Conservation (phyloP, 1,139 yeast genomes). For the Debaryomyces sp. region DNA sequence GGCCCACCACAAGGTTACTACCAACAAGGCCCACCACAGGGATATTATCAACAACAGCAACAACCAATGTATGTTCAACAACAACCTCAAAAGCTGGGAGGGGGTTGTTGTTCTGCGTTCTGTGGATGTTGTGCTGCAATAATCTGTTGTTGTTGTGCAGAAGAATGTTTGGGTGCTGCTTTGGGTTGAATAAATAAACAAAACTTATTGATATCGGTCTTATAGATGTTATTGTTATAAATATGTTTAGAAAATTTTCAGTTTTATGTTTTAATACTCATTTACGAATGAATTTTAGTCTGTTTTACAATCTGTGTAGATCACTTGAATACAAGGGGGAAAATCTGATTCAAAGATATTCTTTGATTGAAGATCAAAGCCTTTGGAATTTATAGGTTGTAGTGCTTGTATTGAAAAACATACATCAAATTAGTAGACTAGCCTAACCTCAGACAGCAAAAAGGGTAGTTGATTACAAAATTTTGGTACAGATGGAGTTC, state of each 20-base stretch:
- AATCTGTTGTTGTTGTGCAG: slow-evolving; percentile 50
- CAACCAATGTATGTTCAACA: slow-evolving; percentile 48
- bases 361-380: too few relatives aligned
- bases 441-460: too few relatives aligned
- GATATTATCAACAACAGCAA: slow-evolving; percentile 37
- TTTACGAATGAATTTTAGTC: not conserved
- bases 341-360: too few relatives aligned
- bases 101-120: slow-evolving; percentile 42
- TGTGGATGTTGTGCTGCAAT: slow-evolving; percentile 49
- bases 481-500: not conserved
- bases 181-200: not conserved
- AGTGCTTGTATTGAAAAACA: too few relatives aligned
- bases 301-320: not conserved
- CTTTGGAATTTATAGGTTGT: too few relatives aligned
- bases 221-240: not conserved
- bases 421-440: too few relatives aligned
- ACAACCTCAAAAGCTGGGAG: slow-evolving; percentile 31
- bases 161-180: slow-evolving; percentile 29
- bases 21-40: slow-evolving; percentile 27
- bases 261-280: not conserved
- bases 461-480: not conserved
- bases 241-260: not conserved
- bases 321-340: not conserved
- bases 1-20: slow-evolving; percentile 28
- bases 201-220: not conserved